These are phyloP conservation scores for Neckera pumila DNA, from an alignment of 225 moss, liverwort and hornwort species.

Conservation along the genomic window DNA sequence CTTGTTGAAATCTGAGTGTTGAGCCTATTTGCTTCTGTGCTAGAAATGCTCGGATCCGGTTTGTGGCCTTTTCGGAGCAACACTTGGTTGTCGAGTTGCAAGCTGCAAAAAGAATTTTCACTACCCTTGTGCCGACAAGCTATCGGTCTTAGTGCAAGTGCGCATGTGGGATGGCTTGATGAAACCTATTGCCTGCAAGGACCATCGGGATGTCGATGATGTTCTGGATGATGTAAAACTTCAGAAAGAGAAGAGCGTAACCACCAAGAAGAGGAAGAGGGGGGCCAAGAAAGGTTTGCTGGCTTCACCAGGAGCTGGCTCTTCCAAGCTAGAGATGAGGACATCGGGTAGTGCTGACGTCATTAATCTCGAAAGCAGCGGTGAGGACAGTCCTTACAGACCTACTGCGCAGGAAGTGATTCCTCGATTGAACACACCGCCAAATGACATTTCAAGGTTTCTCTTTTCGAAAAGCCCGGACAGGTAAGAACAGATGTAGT, in stretches of 20 bases:
- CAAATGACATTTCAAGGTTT: not conserved
- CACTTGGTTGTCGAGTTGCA: slow-evolving; percentile 78
- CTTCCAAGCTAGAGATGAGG: slow-evolving; percentile 12
- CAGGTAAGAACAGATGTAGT: slow-evolving; percentile 7
- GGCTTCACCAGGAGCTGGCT: slow-evolving; percentile 4
- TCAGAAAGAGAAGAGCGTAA: slow-evolving; percentile 1
- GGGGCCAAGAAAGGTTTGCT: not conserved
- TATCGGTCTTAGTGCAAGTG: slow-evolving; percentile 48
- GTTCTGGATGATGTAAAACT: slow-evolving; percentile 6
- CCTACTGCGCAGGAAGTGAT: not conserved
- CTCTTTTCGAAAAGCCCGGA: not conserved
- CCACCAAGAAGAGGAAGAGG: slow-evolving; percentile 16
- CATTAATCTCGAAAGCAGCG: slow-evolving; percentile 29
- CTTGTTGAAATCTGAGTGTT: not conserved
- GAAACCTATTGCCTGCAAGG: slow-evolving; percentile 68
- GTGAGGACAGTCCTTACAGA: slow-evolving; percentile 18
- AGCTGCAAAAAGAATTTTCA: slow-evolving; percentile 78
- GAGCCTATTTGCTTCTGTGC: not conserved
- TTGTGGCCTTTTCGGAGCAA: slow-evolving; percentile 73
- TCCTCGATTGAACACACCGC: slow-evolving; percentile 6
- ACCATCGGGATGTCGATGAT: slow-evolving; percentile 50
- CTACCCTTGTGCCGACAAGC: slow-evolving; percentile 82
- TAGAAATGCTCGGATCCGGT: slow-evolving; percentile 66
- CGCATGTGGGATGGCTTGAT: slow-evolving; percentile 91
- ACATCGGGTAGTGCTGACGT: not conserved